phyloP scores from a whole-genome alignment of 2,329 filamentous ascomycete genomes.

The Coniella lustricola region DNA sequence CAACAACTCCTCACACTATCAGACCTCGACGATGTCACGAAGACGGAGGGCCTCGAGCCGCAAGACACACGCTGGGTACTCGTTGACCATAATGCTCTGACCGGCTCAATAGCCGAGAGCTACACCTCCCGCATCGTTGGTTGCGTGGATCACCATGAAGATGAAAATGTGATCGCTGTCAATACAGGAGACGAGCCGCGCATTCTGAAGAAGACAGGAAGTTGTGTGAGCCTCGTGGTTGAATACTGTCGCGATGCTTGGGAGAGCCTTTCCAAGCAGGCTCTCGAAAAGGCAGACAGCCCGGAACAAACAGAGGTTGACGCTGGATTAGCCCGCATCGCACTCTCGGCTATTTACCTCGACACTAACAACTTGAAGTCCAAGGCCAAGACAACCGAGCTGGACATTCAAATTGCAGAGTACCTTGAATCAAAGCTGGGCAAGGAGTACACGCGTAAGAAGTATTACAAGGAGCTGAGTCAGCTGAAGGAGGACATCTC shows the following conservation, averaged over 20 bases:
- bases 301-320: constrained; percentile 32
- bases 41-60: constrained; percentile 32
- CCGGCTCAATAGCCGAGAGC: constrained; percentile 49
- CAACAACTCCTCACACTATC: constrained; percentile 58
- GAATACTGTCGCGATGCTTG: constrained; percentile 51
- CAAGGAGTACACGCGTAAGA: constrained; percentile 41
- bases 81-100: constrained; percentile 72
- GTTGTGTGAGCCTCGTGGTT: constrained; percentile 65
- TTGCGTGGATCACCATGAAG: constrained; percentile 73
- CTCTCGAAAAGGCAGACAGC: constrained; percentile 28
- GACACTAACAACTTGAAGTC: constrained; percentile 61
- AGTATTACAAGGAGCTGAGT: constrained; percentile 54
- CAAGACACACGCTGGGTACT: constrained; percentile 62
- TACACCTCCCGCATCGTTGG: constrained; percentile 51
- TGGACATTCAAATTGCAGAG: constrained; percentile 33
- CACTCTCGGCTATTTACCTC: constrained; percentile 63
- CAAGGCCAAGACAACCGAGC: constrained; percentile 34
- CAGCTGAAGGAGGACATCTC: constrained; percentile 63
- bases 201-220: constrained; percentile 60
- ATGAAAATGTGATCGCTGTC: constrained; percentile 50
- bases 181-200: constrained; percentile 44
- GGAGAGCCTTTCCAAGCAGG: constrained; percentile 36
- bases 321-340: constrained; percentile 57
- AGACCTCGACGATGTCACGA: constrained; percentile 32
- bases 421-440: constrained; percentile 48